Conservation (phyloP, 768 basidiomycete genomes). For the Phlegmacium glaucopus region DNA sequence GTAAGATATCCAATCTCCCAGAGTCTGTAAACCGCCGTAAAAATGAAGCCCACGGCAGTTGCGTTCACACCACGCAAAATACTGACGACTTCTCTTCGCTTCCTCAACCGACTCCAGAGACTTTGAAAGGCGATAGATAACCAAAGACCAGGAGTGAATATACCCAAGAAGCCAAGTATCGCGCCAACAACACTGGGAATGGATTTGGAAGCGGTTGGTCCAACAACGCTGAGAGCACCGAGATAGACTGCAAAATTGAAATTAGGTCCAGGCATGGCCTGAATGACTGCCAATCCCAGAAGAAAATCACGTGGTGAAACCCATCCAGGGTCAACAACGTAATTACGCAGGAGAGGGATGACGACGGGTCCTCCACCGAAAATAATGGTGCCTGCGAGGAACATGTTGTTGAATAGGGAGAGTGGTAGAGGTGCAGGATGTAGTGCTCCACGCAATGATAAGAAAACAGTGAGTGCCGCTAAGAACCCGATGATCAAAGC, state of each 20-base stretch:
- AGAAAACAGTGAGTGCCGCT: constrained; percentile 23
- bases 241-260: constrained; percentile 55
- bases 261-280: constrained; percentile 51
- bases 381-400: constrained; percentile 45
- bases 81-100: constrained; percentile 25
- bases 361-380: constrained; percentile 58
- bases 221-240: constrained; percentile 37
- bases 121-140: constrained; percentile 34
- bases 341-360: constrained; percentile 48
- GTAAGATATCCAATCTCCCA: constrained; percentile 38
- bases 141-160: constrained; percentile 46
- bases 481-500: constrained; percentile 24
- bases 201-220: constrained; percentile 20
- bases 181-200: constrained; percentile 38
- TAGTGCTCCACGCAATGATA: constrained; percentile 25
- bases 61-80: constrained; percentile 38
- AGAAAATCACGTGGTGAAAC: constrained; percentile 53
- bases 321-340: constrained; percentile 49
- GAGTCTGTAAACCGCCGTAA: constrained; percentile 37
- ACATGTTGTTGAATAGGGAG: constrained; percentile 42
- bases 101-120: constrained; percentile 30
- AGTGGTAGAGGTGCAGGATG: constrained; percentile 24
- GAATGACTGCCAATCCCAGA: constrained; percentile 47
- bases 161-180: constrained; percentile 44
- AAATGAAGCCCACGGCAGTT: constrained; percentile 39